Base-by-base conservation (phyloP, 2,329 filamentous ascomycete genomes). In the Fusarium multiceps region DNA sequence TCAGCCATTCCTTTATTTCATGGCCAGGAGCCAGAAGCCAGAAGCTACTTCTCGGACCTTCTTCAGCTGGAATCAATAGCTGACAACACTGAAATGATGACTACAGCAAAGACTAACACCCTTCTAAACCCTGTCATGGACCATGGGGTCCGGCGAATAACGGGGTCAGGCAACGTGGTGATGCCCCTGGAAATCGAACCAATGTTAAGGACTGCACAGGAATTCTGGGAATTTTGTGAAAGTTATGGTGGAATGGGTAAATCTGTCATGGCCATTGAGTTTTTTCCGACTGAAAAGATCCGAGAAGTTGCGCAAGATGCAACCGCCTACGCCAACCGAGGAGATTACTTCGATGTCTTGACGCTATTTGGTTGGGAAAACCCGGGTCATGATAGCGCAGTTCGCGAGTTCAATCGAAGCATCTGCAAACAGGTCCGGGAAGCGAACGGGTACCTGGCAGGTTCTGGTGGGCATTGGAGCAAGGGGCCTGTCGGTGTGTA, bases 271-370 rank as follows among this genome's bases (percentile, higher is more conserved):
- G 74, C 81, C 2, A 80, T 83, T 7, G 84, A 87, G 64, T 76
- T 82, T 25, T 79, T 80, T 25, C 79, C 84, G 21, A 80, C 80
- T 56, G 71, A 74, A 6, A 81, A 82, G 69, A 76, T 82, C 25
- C 76, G 77, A 3, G 70, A 77, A n/a, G 75, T 83, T 7, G 70
- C 76, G 0, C 66, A 77, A 1, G 64, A 76, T 4, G 78, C 76
- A 2, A 86, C 81, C 8, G 81, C 84, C 0, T 84, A 84, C 59
- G 81, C 82, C 6, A 84, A 82, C 63, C 79, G 84, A 7, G 82
- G 81, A 10, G 72, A 73, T 8, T 82, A 82, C 40, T 82, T 82
- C 64, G 83, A 86, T 49, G 80, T 80, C 3, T 75, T 82, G 54
- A 77, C 82, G 4, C 71, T 73, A 8, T 76, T 82, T 30, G 77